These are phyloP conservation scores for Hypholoma fasciculare DNA, from an alignment of 768 basidiomycete genomes.

Conservation along the genomic window DNA sequence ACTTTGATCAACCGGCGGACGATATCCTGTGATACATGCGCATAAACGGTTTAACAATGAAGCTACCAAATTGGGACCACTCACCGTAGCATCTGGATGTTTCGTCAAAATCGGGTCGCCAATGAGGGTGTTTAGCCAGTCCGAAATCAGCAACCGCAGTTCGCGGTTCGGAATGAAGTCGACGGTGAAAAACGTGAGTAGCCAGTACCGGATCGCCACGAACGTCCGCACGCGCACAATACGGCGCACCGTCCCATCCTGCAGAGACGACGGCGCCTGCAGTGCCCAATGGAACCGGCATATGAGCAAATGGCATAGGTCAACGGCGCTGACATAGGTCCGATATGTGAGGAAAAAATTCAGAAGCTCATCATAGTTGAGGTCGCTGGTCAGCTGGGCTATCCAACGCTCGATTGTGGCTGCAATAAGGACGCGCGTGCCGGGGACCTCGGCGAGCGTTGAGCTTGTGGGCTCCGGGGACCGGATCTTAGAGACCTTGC, in stretches of 20 bases:
- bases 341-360: constrained; percentile 94
- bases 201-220: constrained; percentile 88
- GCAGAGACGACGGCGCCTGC: constrained; percentile 41
- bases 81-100: constrained; percentile 71
- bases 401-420: constrained; percentile 95
- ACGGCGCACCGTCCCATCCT: constrained; percentile 71
- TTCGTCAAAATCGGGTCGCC: constrained; percentile 69
- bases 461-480: constrained; percentile 26
- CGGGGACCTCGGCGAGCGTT: constrained; percentile 22
- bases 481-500: constrained; percentile 32
- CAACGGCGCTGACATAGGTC: constrained; percentile 76
- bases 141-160: constrained; percentile 67
- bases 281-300: constrained; percentile 91
- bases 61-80: constrained; percentile 25
- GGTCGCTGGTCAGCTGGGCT: constrained; percentile 83
- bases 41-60: constrained; percentile 9
- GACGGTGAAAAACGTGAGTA: constrained; percentile 85
- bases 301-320: constrained; percentile 80
- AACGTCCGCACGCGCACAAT: constrained; percentile 89
- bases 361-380: constrained; percentile 84
- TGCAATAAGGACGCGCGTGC: constrained; percentile 67
- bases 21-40: constrained; percentile 52
- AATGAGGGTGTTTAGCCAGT: constrained; percentile 80
- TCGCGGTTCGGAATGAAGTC: constrained; percentile 86
- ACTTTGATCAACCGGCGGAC: constrained; percentile 83